A percentile compares a stretch with the other conserved stretches of the same genome.
Evolutionary conservation across 768 basidiomycete species (phyloP).

Genomic region (Cystofilobasidium macerans): DNA sequence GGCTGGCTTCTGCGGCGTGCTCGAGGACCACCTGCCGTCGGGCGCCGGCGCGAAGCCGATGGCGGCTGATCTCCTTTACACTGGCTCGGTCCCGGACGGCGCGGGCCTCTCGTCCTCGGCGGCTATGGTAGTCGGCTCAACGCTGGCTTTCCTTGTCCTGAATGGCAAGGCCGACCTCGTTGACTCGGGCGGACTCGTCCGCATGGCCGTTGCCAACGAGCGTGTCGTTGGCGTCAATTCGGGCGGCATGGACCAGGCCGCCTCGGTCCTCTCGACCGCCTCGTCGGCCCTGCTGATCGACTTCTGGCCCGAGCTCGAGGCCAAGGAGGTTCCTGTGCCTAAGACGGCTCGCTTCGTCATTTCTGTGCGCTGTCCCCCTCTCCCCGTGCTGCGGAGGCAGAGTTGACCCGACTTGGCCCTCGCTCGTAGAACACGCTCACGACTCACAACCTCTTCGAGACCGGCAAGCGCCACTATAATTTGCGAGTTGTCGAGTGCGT

Average conservation of each 20-base stretch:
- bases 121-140: conserved; percentile 80
- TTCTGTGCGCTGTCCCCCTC: too few relatives aligned
- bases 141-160: conserved; percentile 64
- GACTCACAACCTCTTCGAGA: conserved; percentile 64
- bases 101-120: conserved; percentile 79
- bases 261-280: conserved; percentile 64
- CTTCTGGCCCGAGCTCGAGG: conserved; percentile 64
- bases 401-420: too few relatives aligned
- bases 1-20: conserved; percentile 47
- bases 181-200: conserved; percentile 61
- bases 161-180: conserved; percentile 53
- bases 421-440: conserved; percentile 81
- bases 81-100: conserved; percentile 74
- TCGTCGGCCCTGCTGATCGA: conserved; percentile 55
- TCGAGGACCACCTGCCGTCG: conserved; percentile 46
- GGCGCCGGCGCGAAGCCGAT: conserved; percentile 45
- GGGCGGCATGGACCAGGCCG: conserved; percentile 44
- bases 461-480: conserved; percentile 70
- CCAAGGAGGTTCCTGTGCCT: conserved; percentile 57
- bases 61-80: conserved; percentile 62
- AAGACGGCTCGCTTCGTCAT: conserved; percentile 53
- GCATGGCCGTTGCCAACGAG: conserved; percentile 73
- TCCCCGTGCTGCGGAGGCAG: too few relatives aligned
- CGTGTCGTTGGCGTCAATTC: conserved; percentile 56
- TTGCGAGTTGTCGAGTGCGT: conserved; percentile 41